These are phyloP conservation scores for Trichoderma aggressivum DNA, from an alignment of 2,329 filamentous ascomycete genomes.

Conservation along the genomic window DNA sequence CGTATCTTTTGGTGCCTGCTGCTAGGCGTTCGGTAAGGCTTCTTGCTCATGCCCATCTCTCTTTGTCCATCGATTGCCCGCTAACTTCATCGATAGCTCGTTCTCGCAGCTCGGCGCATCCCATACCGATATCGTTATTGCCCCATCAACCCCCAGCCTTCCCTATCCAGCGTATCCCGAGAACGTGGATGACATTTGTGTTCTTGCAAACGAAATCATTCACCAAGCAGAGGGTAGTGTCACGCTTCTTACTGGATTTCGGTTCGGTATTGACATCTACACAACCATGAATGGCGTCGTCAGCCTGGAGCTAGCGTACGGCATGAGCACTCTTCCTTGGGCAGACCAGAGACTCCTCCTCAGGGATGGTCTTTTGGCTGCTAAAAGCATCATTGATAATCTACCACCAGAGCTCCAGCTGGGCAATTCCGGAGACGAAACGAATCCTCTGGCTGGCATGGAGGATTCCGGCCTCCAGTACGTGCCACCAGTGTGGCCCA, in stretches of 20 bases:
- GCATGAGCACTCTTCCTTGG: constrained; percentile 73
- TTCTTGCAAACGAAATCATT: constrained; percentile 67
- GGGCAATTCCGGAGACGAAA: constrained; percentile 37
- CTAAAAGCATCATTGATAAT: constrained; percentile 64
- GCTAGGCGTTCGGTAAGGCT: constrained; percentile 61
- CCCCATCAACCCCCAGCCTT: constrained; percentile 70
- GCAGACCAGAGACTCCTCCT: constrained; percentile 72
- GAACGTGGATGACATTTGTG: constrained; percentile 81
- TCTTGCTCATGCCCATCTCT: background rate
- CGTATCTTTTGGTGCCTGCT: constrained; percentile 84
- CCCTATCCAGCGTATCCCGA: constrained; percentile 76
- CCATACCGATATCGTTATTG: constrained; percentile 69
- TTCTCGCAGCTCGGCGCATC: constrained; percentile 73
- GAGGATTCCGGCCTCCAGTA: constrained; percentile 50
- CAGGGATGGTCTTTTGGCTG: constrained; percentile 65
- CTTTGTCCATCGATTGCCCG: background rate
- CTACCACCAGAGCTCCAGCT: constrained; percentile 68
- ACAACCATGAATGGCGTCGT: constrained; percentile 74
- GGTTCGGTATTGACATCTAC: constrained; percentile 73
- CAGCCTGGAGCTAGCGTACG: constrained; percentile 79
- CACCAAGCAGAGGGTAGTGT: constrained; percentile 65
- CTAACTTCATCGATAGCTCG: constrained; percentile 47
- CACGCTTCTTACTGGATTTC: constrained; percentile 75
- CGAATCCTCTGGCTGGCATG: constrained; percentile 37
- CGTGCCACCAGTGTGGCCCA: constrained; percentile 49